Conservation (phyloP, 2,329 filamentous ascomycete species). For the Aciculosporium take region DNA sequence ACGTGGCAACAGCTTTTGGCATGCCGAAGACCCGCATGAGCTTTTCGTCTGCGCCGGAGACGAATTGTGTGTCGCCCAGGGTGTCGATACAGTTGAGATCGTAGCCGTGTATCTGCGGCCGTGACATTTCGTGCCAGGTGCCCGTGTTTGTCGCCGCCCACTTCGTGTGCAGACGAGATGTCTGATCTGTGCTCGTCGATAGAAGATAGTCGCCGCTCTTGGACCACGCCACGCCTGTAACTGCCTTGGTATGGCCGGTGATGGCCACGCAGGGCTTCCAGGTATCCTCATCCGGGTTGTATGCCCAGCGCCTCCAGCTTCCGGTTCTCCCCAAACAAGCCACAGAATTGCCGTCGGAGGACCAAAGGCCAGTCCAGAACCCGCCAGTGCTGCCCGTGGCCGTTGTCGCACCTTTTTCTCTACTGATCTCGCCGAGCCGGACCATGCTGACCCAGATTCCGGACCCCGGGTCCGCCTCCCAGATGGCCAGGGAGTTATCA, state of each 20-base stretch:
- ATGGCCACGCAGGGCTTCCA: conserved; percentile 70
- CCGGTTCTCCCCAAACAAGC: conserved; percentile 80
- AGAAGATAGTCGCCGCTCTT: conserved; percentile 69
- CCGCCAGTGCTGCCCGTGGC: conserved; percentile 92
- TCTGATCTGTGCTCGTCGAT: conserved; percentile 84
- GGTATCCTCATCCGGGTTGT: conserved; percentile 41
- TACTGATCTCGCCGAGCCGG: conserved; percentile 81
- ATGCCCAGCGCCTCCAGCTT: conserved; percentile 80
- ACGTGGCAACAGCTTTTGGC: conserved; percentile 64
- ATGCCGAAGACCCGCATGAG: conserved; percentile 91
- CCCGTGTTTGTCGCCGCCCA: conserved; percentile 42
- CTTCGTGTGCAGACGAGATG: conserved; percentile 69
- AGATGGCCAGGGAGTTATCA: conserved; percentile 87
- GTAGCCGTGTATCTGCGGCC: conserved; percentile 95
- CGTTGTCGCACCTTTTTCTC: conserved; percentile 89
- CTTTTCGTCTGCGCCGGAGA: conserved; percentile 94
- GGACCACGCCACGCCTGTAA: conserved; percentile 75
- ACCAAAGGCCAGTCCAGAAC: conserved; percentile 94
- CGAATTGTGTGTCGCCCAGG: conserved; percentile 60
- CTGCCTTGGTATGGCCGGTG: conserved; percentile 69
- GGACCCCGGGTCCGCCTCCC: conserved; percentile 70
- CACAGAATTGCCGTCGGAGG: conserved; percentile 58
- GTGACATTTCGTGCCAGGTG: conserved; percentile 91
- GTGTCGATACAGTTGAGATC: conserved; percentile 88
- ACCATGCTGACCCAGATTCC: conserved; percentile 84